Conservation (phyloP, 2,329 filamentous ascomycete species). For the Chaetomiaceae sp. region DNA sequence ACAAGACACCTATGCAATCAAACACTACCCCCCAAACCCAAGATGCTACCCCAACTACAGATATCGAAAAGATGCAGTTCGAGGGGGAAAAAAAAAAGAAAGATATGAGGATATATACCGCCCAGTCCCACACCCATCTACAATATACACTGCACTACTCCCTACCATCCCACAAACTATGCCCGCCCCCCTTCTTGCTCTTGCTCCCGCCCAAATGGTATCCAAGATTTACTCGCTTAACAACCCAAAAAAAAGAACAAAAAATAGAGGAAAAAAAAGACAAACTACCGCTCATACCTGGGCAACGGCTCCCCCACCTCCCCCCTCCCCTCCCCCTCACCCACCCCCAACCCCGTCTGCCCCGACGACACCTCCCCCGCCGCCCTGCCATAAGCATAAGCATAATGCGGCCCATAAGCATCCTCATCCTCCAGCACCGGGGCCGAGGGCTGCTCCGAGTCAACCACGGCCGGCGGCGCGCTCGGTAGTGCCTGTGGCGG, state of each 20-base stretch:
- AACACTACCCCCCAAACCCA: too few relatives aligned
- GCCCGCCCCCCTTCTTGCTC: too few relatives aligned
- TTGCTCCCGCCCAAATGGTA: too few relatives aligned
- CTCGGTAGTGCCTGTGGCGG: slow-evolving; percentile 28
- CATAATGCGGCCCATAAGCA: slow-evolving; percentile 28
- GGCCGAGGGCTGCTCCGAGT: slow-evolving; percentile 48
- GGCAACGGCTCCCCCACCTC: slow-evolving; percentile 28
- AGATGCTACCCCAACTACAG: too few relatives aligned
- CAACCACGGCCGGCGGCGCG: slow-evolving; percentile 25
- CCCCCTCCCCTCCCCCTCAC: neutral
- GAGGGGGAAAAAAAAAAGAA: too few relatives aligned
- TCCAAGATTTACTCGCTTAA: neutral
- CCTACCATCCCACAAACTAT: too few relatives aligned
- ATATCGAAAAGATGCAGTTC: too few relatives aligned
- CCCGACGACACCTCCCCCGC: slow-evolving; percentile 1
- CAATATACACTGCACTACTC: too few relatives aligned
- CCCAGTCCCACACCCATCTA: too few relatives aligned
- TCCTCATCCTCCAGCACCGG: slow-evolving; percentile 49
- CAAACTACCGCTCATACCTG: slow-evolving; percentile 29
- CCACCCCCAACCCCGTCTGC: neutral
- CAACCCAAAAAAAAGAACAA: neutral
- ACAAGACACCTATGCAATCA: too few relatives aligned
- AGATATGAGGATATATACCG: too few relatives aligned
- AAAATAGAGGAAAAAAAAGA: too few relatives aligned
- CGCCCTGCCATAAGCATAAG: slow-evolving; percentile 23